These are phyloP conservation scores for Plectosphaerella plurivora DNA, from an alignment of 2,329 filamentous ascomycete species.

Conservation along the genomic window DNA sequence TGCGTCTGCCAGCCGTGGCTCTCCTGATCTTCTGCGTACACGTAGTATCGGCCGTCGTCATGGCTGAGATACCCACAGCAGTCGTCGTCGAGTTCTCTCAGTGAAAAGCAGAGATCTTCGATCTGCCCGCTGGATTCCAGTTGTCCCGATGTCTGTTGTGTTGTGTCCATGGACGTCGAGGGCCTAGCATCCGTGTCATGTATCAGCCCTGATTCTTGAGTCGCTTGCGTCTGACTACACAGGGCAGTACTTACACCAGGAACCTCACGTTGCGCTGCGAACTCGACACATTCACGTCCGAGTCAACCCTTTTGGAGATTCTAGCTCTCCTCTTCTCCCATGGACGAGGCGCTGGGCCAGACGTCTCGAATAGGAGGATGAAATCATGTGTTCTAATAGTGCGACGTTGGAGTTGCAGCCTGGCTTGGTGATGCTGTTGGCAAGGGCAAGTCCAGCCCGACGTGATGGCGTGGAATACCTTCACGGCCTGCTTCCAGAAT, in stretches of 20 bases:
- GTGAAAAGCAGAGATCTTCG: slow-evolving; percentile 7
- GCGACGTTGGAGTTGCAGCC: slow-evolving; percentile 18
- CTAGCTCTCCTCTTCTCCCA: slow-evolving; percentile 6
- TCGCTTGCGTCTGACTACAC: too few species aligned
- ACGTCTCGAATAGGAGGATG: slow-evolving; percentile 11
- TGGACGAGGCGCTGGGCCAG: not conserved
- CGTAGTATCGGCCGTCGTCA: slow-evolving; percentile 14
- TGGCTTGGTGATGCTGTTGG: slow-evolving; percentile 13
- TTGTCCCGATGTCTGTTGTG: not conserved
- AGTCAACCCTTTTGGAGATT: not conserved
- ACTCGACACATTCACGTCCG: too few species aligned
- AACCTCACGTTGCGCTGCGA: too few species aligned
- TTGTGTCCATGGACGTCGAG: too few species aligned
- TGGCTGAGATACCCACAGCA: slow-evolving; percentile 13
- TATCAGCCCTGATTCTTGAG: too few species aligned
- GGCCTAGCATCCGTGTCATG: not conserved
- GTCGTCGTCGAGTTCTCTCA: not conserved
- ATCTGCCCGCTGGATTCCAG: slow-evolving; percentile 1
- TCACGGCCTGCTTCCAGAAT: slow-evolving; percentile 18
- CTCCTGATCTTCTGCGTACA: slow-evolving; percentile 7
- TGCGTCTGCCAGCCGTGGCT: not conserved
- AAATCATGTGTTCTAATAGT: slow-evolving; percentile 13
- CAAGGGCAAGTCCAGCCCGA: slow-evolving; percentile 18
- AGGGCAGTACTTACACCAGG: too few species aligned
- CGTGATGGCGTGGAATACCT: slow-evolving; percentile 15